Base-by-base conservation (phyloP, 2,329 filamentous ascomycete species). In the Ploettnerulaceae sp. region DNA sequence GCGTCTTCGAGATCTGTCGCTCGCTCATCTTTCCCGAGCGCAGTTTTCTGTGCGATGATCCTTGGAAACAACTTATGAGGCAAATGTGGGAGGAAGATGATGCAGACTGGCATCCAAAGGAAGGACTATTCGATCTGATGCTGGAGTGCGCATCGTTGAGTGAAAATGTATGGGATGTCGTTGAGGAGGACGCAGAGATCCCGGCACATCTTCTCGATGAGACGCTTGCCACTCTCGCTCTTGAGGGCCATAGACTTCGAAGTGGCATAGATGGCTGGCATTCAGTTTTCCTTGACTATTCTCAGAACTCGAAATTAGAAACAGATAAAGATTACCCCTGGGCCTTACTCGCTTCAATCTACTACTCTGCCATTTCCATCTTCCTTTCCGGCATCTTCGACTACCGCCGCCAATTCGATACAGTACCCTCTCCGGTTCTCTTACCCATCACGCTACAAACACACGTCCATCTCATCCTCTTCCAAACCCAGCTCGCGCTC, bases 301-400 rank as follows among this genome's bases (percentile, higher is more conserved):
- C 35, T n/a, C n/a, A n/a, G n/a, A n/a, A n/a, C n/a, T n/a, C n/a
- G n/a, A n/a, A n/a, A n/a, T n/a, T n/a, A 15, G 14, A 11, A 28
- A 12, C 31, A 2, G 12, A 7, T 1, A 17, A 29, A 15, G 12
- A 34, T 20, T 14, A 40, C 26, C 38, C 25, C 9, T 47, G 43
- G n/a, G 36, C 29, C 3, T 20, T 48, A 3, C 37, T 60, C 3
- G 45, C 56, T 5, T 31, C 12, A 5, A 42, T 49, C 9, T 58
- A 56, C 35, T 57, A 53, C 36, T 48, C 54, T 25, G 52, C 54
- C 6, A 54, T 48, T 9, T 46, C 48, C 1, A 58, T 60, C 7
- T 60, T 42, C 29, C 52, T 58, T n/a, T 57, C 54, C 7, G 56
- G 57, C 0, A 45, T 52, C 7, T 59, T 56, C 15, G 53, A 57